Base-by-base conservation (phyloP, 441 rosid genomes). In the Euphorbia celastroides region DNA sequence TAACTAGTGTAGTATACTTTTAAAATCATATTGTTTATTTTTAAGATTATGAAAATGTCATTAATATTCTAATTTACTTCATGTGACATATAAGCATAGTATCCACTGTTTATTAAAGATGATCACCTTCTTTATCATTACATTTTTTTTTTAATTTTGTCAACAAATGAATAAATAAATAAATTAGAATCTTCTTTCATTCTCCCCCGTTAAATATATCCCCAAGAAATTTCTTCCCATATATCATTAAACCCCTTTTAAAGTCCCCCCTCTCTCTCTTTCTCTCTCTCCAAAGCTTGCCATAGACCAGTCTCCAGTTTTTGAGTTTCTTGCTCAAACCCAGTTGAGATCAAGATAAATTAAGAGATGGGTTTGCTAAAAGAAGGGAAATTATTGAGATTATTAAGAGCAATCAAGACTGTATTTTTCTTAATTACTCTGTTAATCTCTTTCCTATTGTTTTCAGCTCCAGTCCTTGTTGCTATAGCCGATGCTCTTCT, bases 391-490 rank as follows among this genome's bases (percentile, higher is more conserved):
- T 68, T 80, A 8, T 76, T 57, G 13, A 74, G 69, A 67, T 65
- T 82, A 31, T 70, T 78, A 67, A 80, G 99, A 75, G 86, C 80
- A 0, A 62, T 91, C 11, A 91, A 91, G 77, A 89, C 93, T 16
- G 26, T 93, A 48, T 91, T 89, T 65, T 86, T 93, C 87, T 65
- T 93, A 22, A 72, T 86, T 75, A 58, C 89, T 64, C 78, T 91
- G 92, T 70, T 86, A 64, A 57, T 91, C 56, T 93, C 97, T 41
- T 84, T 91, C 51, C 88, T 93, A 46, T 38, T 91, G 1, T 83
- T 91, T 69, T 93, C 97, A 57, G 93, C 96, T 22, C 99, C 97
- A 0, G 72, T 91, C 75, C 79, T 93, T 64, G 80, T 93, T 65
- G 92, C 65, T 12, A 61, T 89, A 60, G 90, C 95, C 11, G 97